These are phyloP conservation scores for Otatea glauca DNA, from an alignment of 176 grass and related monocot species.

Conservation along the genomic window DNA sequence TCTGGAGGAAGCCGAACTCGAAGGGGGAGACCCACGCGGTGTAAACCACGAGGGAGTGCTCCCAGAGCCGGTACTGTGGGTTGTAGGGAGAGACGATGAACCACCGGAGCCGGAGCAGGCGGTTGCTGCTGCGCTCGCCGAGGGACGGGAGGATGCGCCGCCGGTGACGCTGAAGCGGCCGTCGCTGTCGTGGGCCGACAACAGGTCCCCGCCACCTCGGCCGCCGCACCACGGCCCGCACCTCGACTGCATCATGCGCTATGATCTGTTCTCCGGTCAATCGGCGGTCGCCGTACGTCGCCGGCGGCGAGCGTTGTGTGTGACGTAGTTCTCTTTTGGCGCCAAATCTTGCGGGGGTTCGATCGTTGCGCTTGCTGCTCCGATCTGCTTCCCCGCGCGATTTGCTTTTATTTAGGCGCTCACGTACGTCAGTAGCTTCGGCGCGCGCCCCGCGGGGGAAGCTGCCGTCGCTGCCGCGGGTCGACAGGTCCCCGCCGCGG, in stretches of 20 bases:
- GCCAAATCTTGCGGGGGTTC: slow-evolving; percentile 21
- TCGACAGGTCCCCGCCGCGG: too few relatives aligned
- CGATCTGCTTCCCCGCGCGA: slow-evolving; percentile 8
- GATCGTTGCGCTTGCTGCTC: neutral
- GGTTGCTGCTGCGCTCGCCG: slow-evolving; percentile 41
- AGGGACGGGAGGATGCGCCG: slow-evolving; percentile 59
- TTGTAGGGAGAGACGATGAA: slow-evolving; percentile 76
- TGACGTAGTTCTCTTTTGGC: neutral
- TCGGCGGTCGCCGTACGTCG: neutral
- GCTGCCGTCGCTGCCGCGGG: neutral
- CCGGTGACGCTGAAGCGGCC: neutral
- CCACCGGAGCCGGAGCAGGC: slow-evolving; percentile 40
- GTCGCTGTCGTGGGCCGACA: neutral
- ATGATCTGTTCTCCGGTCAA: too few relatives aligned
- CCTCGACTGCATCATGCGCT: neutral
- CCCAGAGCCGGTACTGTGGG: slow-evolving; percentile 53
- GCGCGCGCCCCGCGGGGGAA: too few relatives aligned
- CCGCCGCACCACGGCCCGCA: neutral
- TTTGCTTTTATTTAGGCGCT: slow-evolving; percentile 22
- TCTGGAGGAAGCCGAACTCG: slow-evolving; percentile 69
- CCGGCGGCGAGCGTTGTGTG: neutral
- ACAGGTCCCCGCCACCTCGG: neutral
- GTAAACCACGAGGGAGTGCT: slow-evolving; percentile 52
- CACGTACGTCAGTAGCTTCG: too few relatives aligned
- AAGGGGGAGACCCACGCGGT: slow-evolving; percentile 77